Base-by-base conservation (phyloP, 441 rosid species). In the Codiaeum variegatum region DNA sequence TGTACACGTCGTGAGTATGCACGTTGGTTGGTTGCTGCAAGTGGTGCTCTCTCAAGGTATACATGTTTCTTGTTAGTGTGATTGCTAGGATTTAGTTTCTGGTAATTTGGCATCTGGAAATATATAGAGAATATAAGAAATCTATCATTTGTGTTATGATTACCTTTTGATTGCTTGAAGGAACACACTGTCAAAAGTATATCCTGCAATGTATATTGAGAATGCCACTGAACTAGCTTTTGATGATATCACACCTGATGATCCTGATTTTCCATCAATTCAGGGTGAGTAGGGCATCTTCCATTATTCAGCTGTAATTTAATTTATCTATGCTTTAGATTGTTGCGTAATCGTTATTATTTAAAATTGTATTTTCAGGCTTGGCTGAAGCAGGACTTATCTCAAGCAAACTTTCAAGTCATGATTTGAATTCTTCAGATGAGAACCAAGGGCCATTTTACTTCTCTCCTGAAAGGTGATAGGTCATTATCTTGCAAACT, bases 341-440 rank as follows among this genome's bases (percentile, higher is more conserved):
- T 62, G 65, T 62, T 54, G 31, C 59, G 60, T 69, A 51, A 21
- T 80, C 69, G 64, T 75, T 61, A 66, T 26, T 55, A 47, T 68
- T 28, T 65, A 52, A 66, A 28, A 78, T 77, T 79, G 75, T 75
- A 81, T 64, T 76, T 84, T 78, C 84, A 94, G 98, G 99, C 77
- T 84, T 94, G 83, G 99, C 98, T 79, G 98, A 94, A 83, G 94
- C 99, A 44, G 99, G 99, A 54, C 90, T 94, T 70, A 91, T 94
- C 80, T 82, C 97, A 69, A 94, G 98, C 86, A 94, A 86, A 82
- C 93, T 94, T 76, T 94, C 96, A 70, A 85, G 83, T 74, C 78
- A 68, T 75, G 91, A 88, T 86, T 75, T 86, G 82, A 78, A 83
- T 61, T 79, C 82, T 44, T 71, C 65, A 9, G 76, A 78, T 65